Percentiles rank a stretch among this genome's conserved stretches.
These are phyloP conservation scores for Udeniomyces megalosporus DNA, from an alignment of 768 basidiomycete genomes.

Conservation along the genomic window DNA sequence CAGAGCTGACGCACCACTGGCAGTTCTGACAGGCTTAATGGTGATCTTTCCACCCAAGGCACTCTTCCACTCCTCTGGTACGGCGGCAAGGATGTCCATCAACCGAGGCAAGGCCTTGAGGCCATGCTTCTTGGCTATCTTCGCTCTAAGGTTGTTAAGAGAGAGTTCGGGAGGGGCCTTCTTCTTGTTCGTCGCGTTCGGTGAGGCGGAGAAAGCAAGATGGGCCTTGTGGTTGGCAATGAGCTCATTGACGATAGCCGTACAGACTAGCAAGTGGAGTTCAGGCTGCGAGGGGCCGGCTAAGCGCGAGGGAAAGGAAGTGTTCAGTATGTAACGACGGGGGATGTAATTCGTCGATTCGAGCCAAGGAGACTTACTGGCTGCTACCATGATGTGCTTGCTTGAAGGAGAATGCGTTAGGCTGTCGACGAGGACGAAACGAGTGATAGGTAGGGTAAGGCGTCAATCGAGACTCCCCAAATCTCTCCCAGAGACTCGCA, in stretches of 20 bases:
- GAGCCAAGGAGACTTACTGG: no score
- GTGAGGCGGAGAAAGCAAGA: slow-evolving; percentile 11
- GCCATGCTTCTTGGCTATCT: slow-evolving; percentile 76
- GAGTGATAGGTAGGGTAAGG: no score
- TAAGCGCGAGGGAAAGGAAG: no score
- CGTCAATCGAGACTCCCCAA: no score
- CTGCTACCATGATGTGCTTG: no score
- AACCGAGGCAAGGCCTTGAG: slow-evolving; percentile 76
- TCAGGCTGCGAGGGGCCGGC: slow-evolving; percentile 48
- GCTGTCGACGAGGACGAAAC: no score
- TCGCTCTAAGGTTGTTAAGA: slow-evolving; percentile 69
- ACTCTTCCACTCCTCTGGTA: slow-evolving; percentile 93
- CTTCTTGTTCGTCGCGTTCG: slow-evolving; percentile 49
- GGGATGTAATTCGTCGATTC: no score
- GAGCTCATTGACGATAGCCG: slow-evolving; percentile 84
- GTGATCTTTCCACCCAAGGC: slow-evolving; percentile 72
- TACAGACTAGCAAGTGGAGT: slow-evolving; percentile 71
- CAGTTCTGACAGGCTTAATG: slow-evolving; percentile 87
- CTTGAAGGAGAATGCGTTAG: no score
- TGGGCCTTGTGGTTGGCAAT: slow-evolving; percentile 36
- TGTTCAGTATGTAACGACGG: no score
- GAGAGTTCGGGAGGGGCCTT: slow-evolving; percentile 39
- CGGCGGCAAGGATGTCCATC: slow-evolving; percentile 95
- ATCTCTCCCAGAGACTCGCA: no score
- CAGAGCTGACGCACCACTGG: slow-evolving; percentile 52